These are phyloP conservation scores for Flaveria bidentis DNA, from an alignment of 129 eudicot genomes.

Conservation along the genomic window DNA sequence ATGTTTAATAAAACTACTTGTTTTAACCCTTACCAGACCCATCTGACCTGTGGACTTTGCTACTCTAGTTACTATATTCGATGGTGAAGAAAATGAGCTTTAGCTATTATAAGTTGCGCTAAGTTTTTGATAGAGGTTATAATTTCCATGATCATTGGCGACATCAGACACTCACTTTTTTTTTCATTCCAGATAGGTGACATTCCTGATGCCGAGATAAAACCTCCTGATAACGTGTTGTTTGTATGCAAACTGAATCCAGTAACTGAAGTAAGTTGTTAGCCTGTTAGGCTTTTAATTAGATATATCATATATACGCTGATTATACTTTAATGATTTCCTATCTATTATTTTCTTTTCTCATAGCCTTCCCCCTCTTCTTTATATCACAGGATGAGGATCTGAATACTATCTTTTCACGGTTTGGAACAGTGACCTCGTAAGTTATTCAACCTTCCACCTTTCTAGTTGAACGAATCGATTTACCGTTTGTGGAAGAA, in stretches of 20 bases:
- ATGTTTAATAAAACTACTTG: not conserved
- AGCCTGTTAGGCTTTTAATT: not conserved
- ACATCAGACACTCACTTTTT: constrained; percentile 1
- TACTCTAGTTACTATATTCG: not conserved
- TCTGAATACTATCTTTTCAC: constrained; percentile 83
- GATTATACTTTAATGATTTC: constrained; percentile 2
- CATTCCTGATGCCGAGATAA: constrained; percentile 93
- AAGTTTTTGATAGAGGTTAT: constrained; percentile 2
- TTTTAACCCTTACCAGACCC: not conserved
- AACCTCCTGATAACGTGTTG: constrained; percentile 96
- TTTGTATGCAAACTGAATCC: constrained; percentile 98
- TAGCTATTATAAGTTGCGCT: constrained; percentile 7
- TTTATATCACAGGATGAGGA: constrained; percentile 73
- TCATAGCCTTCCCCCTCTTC: not conserved
- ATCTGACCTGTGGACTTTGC: not conserved
- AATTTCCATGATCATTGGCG: not conserved
- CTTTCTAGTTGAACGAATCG: not conserved
- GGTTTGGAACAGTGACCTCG: constrained; percentile 93
- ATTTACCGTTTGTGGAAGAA: constrained; percentile 5
- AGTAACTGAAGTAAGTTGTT: constrained; percentile 81
- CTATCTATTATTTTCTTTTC: constrained; percentile 13
- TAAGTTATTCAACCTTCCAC: constrained; percentile 38
- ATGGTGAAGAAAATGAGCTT: constrained; percentile 7
- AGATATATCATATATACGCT: not conserved
- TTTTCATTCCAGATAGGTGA: constrained; percentile 76